phyloP scores from a whole-genome alignment of 306 rosid species.

The Cicer pinnatifidum region DNA sequence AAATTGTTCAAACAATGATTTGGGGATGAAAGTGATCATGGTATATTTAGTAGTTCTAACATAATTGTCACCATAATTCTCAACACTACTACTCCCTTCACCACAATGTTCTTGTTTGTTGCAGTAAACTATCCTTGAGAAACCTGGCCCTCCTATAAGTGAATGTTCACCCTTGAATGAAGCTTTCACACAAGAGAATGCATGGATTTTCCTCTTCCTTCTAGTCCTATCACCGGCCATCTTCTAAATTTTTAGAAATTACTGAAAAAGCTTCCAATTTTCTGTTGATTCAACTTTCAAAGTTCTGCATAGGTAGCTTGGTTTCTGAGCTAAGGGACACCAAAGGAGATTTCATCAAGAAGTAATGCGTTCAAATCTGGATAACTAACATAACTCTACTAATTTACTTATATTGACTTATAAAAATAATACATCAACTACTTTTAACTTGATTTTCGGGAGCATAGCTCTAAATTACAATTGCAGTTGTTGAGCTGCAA shows the following conservation, averaged over 20 bases:
- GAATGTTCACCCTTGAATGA: constrained; percentile 74
- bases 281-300: neutral
- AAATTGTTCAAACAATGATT: constrained; percentile 88
- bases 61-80: constrained; percentile 66
- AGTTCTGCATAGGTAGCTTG: too few species aligned
- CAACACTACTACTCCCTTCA: constrained; percentile 37
- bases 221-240: constrained; percentile 59
- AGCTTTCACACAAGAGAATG: constrained; percentile 68
- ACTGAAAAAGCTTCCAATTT: constrained; percentile 11
- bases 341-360: too few species aligned
- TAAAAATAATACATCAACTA: too few species aligned
- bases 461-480: too few species aligned
- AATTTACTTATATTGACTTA: too few species aligned
- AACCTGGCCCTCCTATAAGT: constrained; percentile 88
- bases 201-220: constrained; percentile 76
- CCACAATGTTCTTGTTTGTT: constrained; percentile 52
- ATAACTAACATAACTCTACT: too few species aligned
- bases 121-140: constrained; percentile 73
- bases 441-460: too few species aligned
- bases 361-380: too few species aligned
- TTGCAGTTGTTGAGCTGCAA: too few species aligned
- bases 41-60: constrained; percentile 83
- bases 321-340: too few species aligned
- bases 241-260: constrained; percentile 6
- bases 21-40: constrained; percentile 72